Conservation (phyloP, 495 filamentous ascomycete species). For the Aspergillus avenaceus region DNA sequence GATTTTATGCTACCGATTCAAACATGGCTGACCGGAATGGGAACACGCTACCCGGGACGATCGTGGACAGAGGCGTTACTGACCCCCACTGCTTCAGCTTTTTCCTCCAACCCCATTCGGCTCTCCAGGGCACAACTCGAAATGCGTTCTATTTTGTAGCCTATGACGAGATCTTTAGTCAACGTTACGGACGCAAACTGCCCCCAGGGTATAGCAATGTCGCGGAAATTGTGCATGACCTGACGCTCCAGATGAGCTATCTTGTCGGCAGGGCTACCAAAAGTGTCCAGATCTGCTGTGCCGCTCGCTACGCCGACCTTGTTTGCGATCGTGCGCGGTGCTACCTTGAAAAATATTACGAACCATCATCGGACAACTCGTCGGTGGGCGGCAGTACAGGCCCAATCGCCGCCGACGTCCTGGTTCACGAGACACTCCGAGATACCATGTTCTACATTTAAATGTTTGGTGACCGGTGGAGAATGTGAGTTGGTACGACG, state of each 20-base stretch:
- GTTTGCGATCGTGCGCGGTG: constrained; percentile 66
- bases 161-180: constrained; percentile 65
- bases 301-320: constrained; percentile 80
- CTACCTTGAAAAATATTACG: constrained; percentile 34
- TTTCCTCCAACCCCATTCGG: constrained; percentile 77
- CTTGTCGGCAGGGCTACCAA: constrained; percentile 76
- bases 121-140: constrained; percentile 80
- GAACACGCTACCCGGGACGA: constrained; percentile 71
- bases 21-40: constrained; percentile 47
- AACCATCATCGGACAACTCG: constrained; percentile 38
- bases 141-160: constrained; percentile 77
- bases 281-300: constrained; percentile 73
- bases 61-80: constrained; percentile 83
- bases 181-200: constrained; percentile 18
- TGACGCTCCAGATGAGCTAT: constrained; percentile 76
- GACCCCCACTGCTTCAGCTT: constrained; percentile 77
- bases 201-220: constrained; percentile 32
- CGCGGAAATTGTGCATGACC: constrained; percentile 56
- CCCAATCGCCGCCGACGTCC: not conserved
- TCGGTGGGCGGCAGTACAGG: not conserved
- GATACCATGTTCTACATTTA: not conserved
- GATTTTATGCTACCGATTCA: constrained; percentile 66
- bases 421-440: not conserved
- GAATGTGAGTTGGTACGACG: not conserved
- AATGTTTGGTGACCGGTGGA: not conserved